Evolutionary conservation across 208 protist species (phyloP), one percentile per base, ranked within the genome.

Genomic region (Leishmania guyanensis): DNA sequence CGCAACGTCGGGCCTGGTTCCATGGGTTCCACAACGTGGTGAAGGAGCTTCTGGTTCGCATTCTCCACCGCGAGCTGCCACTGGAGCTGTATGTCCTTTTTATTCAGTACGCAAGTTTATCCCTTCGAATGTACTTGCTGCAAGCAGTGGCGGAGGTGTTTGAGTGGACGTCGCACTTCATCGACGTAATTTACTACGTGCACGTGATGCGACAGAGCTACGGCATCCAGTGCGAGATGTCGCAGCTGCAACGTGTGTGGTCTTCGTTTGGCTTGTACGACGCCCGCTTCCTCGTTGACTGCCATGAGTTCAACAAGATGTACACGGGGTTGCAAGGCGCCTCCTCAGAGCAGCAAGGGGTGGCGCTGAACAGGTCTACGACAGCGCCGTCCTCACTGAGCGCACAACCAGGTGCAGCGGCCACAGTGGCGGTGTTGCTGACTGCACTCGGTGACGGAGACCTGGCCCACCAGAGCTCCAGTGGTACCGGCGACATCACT

Each of bases 41-140:
- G 16, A 79, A 83, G 66, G 75, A 89, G 77, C 76, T 91, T 10
- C 81, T 94, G 33, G 66, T 78, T 22, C 73, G 80, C 66, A 78
- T 97, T 48, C 71, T 92, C 36, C 71, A 62, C 20, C 86, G 86
- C 26, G 81, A 88, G 70, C 69, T 92, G 60, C 88, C 92, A 17
- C n/a, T 84, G 6, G 88, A 90, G 75, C 51, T 86, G 9, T 95
- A 95, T 78, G 76, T 89, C 22, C 74, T 97, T n/a, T 94, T 89
- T 58, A 83, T 95, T 48, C 85, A 91, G 71, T 91, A 94, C 76
- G 85, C 88, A 6, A 79, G 77, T 33, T 82, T 95, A 33, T 86
- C 83, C 22, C 82, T 92, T 0, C 89, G 89, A 0, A 73, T 89
- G 8, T 80, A 83, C 20, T 81, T 94, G 60, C 76, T 97, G 39